Base-by-base conservation (phyloP, 768 basidiomycete species). In the Rhizopogon vesiculosus region DNA sequence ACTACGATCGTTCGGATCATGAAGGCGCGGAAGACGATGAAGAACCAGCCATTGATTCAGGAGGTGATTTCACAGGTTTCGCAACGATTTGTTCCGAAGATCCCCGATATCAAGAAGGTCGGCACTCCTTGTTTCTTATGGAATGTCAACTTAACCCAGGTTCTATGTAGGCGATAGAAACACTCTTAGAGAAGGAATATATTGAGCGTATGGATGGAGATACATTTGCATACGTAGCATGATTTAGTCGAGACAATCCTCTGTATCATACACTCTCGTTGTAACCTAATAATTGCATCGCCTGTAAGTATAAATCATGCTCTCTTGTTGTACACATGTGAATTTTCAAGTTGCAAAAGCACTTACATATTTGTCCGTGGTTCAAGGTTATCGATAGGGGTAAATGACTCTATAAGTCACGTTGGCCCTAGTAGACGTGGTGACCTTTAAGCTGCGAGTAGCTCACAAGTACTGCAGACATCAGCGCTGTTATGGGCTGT, bases 81-180 rank as follows among this genome's bases (percentile, higher is more conserved):
- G 7, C 82, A 88, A 62, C 82, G 93, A 51, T 95, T 95, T 71
- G 82, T 89, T 7, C 95, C 96, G 22, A 94, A 93, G 77, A 91
- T 98, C 51, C 86, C 92, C 2, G 94, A 97, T 67, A 94, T 98
- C 75, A 98, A 98, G 74, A 95, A 96, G 85, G 91, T 89, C 15
- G 9, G 70, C 42, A 35, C 38, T 22, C 18, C 49, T 46, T 48
- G 45, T 3, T 42, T 7, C 16, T 19, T 38, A 2, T 10, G 39
- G 42, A 35, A 6, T 18, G 25, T 31, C 0, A 0, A 38, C 60
- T 68, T 33, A 22, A 58, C 48, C 8, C 19, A 28, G 64, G 59
- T 46, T 25, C 25, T 25, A 25, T 39, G n/a, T 12, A 91, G 89
- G 91, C 92, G 3, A 96, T 98, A 56, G 93, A 96, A 66, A 85